A percentile compares a stretch with the other conserved stretches of the same genome.
Conservation (phyloP, 2,329 filamentous ascomycete genomes). For the Truncatella angustata region DNA sequence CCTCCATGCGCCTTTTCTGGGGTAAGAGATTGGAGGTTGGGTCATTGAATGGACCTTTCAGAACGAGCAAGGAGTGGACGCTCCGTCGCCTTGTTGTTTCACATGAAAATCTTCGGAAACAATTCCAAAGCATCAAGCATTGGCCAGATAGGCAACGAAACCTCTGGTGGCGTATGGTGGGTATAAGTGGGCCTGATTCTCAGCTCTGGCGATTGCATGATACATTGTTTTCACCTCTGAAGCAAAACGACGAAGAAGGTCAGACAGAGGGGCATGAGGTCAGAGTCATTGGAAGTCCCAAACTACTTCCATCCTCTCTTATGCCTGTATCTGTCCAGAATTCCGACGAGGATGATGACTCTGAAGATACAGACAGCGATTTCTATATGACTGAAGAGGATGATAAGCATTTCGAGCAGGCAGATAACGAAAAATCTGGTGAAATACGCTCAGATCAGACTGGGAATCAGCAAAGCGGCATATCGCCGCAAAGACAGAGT, state of each 20-base stretch:
- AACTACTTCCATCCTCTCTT: too few relatives aligned
- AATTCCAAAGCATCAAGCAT: conserved; percentile 1
- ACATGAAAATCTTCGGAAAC: conserved; percentile 17
- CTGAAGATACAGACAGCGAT: too few relatives aligned
- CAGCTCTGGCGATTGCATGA: neutral
- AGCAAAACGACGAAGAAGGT: conserved; percentile 5
- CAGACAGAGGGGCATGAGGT: conserved; percentile 1
- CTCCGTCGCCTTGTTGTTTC: conserved; percentile 19
- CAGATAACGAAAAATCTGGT: too few relatives aligned
- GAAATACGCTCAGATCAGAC: too few relatives aligned
- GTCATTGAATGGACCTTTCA: conserved; percentile 17
- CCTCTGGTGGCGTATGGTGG: conserved; percentile 12
- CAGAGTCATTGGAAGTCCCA: neutral
- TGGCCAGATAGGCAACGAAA: neutral
- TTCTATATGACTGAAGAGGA: too few relatives aligned
- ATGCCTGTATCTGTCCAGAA: too few relatives aligned
- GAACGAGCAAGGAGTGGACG: conserved; percentile 13
- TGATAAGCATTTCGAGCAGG: too few relatives aligned
- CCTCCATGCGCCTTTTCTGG: conserved; percentile 29
- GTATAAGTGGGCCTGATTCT: neutral
- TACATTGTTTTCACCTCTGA: neutral
- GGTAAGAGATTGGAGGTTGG: conserved; percentile 17
- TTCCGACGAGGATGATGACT: too few relatives aligned
- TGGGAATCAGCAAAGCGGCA: too few relatives aligned
- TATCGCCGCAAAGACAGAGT: too few relatives aligned